phyloP scores from a whole-genome alignment of 257 asterid species.

The Sherardia arvensis region DNA sequence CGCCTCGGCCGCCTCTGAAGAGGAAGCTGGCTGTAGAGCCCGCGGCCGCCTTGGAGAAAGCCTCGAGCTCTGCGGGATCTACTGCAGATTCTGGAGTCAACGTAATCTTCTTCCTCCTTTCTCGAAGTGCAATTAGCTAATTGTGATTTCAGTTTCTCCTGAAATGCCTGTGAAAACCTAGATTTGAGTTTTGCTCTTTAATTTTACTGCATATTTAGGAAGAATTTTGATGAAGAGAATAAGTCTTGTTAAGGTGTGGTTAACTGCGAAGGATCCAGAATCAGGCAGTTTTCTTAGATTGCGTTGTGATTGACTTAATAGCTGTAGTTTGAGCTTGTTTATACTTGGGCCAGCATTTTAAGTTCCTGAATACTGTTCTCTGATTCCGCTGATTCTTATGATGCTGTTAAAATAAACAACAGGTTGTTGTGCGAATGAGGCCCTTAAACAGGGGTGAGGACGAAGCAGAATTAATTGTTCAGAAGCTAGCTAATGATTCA shows the following conservation, averaged over 20 bases:
- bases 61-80: constrained; percentile 16
- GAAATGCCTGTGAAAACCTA: background rate
- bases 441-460: constrained; percentile 77
- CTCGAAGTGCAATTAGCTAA: background rate
- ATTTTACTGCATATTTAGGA: background rate
- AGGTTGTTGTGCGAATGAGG: constrained; percentile 88
- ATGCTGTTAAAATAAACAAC: constrained; percentile 15
- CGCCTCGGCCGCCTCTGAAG: constrained; percentile 84
- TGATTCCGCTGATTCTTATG: background rate
- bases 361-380: background rate
- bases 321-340: background rate
- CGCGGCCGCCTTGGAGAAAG: constrained; percentile 28
- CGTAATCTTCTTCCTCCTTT: constrained; percentile 20
- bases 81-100: constrained; percentile 74
- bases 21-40: constrained; percentile 74
- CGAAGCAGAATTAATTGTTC: constrained; percentile 58
- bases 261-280: background rate
- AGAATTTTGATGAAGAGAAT: background rate
- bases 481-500: constrained; percentile 58
- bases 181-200: background rate
- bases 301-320: background rate
- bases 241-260: background rate
- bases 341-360: no score
- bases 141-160: background rate
- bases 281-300: background rate